Base-by-base conservation (phyloP, 805 yeast species). In the Yamadazyma scolyti region DNA sequence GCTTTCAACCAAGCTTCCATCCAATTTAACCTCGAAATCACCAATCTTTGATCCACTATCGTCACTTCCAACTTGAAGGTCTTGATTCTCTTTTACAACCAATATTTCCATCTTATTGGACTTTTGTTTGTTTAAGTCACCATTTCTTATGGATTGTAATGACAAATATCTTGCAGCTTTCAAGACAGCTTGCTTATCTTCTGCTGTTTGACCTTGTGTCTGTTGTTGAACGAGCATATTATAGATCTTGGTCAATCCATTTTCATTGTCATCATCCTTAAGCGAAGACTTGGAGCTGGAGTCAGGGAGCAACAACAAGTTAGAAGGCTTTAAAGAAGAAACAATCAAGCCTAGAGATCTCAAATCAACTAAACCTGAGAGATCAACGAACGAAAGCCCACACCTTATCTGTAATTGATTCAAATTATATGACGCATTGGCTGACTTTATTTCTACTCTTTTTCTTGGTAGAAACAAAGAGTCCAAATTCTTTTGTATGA, bases 341-440 rank as follows among this genome's bases (percentile, higher is more conserved):
- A 87, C 67, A 33, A 89, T 83, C 55, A 85, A 76, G 27, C 79
- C 70, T 34, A 86, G 59, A 0, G 98, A 90, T 40, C 96, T 70
- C 40, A 80, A 63, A 50, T 93, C 97, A 0, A 86, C 90, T 12
- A 82, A 58, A 13, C 96, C 96, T 10, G 88, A 75, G 27, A 89
- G 65, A 51, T 90, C 97, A 34, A 90, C 74, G 50, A 65, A 87
- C 2, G 84, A 73, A 6, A 89, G 56, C 1, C 79, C 82, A 56
- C 96, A 88, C 36, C 79, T 64, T 4, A 86, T 61, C n/a, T 18
- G 27, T 17, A 29, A 48, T 43, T 6, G 45, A 33, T 4, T 47
- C 6, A 41, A 35, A n/a, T 34, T 32, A 24, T 34, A 36, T 9
- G 51, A 27, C 0, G 59, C 47, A 11, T 40, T 44, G 2, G 50